Conservation (phyloP, 805 yeast species). For the Yarrowia porcina region DNA sequence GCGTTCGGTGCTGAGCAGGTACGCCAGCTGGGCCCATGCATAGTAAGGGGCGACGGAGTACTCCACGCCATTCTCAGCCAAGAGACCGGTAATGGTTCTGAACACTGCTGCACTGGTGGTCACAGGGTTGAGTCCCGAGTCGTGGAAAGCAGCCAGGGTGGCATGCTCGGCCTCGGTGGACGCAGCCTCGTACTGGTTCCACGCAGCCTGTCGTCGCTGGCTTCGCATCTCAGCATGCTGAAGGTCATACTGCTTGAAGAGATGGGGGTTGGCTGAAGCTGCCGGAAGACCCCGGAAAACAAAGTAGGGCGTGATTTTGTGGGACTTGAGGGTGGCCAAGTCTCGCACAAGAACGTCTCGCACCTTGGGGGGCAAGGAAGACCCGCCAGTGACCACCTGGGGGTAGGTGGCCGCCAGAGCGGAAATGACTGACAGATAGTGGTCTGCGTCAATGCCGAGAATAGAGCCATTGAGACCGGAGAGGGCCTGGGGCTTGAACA, state of each 20-base stretch:
- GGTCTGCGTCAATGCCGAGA: conserved; percentile 80
- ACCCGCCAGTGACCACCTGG: conserved; percentile 12
- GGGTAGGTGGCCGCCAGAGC: conserved; percentile 14
- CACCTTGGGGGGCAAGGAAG: conserved; percentile 46
- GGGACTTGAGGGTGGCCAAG: conserved; percentile 55
- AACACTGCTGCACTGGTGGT: conserved; percentile 29
- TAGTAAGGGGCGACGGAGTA: conserved; percentile 79
- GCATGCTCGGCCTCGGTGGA: conserved; percentile 35
- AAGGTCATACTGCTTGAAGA: conserved; percentile 27
- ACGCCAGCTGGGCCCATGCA: conserved; percentile 76
- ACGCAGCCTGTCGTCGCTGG: conserved; percentile 36
- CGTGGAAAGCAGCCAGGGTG: conserved; percentile 35
- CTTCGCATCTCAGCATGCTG: conserved; percentile 28
- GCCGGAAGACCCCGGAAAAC: conserved; percentile 68
- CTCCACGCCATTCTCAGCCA: conserved; percentile 55
- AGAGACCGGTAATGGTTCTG: conserved; percentile 53
- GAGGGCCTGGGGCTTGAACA: conserved; percentile 59
- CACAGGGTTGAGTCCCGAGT: conserved; percentile 28
- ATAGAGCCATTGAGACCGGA: conserved; percentile 63
- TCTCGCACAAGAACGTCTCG: conserved; percentile 67
- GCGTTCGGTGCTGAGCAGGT: conserved; percentile 50
- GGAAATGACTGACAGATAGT: conserved; percentile 59
- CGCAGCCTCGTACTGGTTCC: conserved; percentile 43
- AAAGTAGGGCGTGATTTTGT: conserved; percentile 72
- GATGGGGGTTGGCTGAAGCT: conserved; percentile 36